Evolutionary conservation across 768 basidiomycete species (phyloP).

Genomic region (Leccinum rimulosum): DNA sequence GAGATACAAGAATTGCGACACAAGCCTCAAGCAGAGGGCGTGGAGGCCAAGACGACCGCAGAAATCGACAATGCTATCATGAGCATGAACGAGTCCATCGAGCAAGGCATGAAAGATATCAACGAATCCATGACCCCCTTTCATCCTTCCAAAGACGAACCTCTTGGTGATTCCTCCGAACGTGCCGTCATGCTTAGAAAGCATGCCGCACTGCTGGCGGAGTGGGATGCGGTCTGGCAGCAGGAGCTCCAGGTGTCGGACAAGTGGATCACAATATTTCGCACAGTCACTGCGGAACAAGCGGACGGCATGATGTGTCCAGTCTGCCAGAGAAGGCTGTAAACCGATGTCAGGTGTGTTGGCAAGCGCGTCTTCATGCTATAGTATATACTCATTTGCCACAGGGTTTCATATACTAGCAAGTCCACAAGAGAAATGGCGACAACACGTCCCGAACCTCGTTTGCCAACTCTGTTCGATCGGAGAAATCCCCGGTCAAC

Average conservation of each 20-base stretch:
- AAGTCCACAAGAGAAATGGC: constrained; percentile 63
- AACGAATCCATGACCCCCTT: too few relatives aligned
- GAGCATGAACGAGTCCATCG: constrained; percentile 69
- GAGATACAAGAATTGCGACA: constrained; percentile 94
- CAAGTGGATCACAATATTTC: constrained; percentile 94
- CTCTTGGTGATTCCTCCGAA: constrained; percentile 42
- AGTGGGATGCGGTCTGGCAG: constrained; percentile 81
- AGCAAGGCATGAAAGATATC: constrained; percentile 70
- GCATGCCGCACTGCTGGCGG: constrained; percentile 64
- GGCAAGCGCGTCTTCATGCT: background rate
- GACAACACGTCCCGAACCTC: constrained; percentile 42
- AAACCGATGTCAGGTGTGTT: constrained; percentile 77
- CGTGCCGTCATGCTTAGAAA: constrained; percentile 59
- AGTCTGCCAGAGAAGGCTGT: constrained; percentile 94
- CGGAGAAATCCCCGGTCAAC: constrained; percentile 51
- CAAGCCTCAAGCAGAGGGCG: constrained; percentile 65
- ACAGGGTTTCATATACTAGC: constrained; percentile 89
- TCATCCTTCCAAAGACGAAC: too few relatives aligned
- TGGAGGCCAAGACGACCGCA: constrained; percentile 53
- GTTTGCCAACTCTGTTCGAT: constrained; percentile 44
- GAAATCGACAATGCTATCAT: constrained; percentile 82
- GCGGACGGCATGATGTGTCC: constrained; percentile 94
- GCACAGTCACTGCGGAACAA: constrained; percentile 90
- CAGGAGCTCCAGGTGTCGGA: constrained; percentile 98
- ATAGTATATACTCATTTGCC: constrained; percentile 1